Conservation (phyloP, 2,329 filamentous ascomycete genomes). For the Cytospora piceicola region DNA sequence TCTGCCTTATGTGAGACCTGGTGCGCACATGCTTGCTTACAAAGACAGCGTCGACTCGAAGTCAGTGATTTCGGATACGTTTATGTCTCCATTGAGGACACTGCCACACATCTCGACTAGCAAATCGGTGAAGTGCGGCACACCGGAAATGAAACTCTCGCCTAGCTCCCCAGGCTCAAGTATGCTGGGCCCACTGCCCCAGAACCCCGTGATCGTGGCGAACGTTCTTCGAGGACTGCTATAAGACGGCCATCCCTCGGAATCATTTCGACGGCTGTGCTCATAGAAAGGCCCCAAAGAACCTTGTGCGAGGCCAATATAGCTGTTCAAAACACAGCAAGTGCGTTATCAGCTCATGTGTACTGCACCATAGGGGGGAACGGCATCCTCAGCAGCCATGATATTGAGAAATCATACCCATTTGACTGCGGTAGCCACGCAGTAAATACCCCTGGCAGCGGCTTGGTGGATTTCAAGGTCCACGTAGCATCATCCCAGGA, state of each 20-base stretch:
- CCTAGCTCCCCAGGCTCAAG: conserved; percentile 24
- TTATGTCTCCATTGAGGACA: conserved; percentile 18
- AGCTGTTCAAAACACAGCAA: conserved; percentile 15
- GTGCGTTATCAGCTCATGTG: conserved; percentile 6
- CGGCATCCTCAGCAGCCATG: conserved; percentile 5
- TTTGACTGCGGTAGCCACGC: conserved; percentile 28
- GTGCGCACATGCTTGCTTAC: conserved; percentile 10
- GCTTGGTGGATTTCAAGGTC: conserved; percentile 28
- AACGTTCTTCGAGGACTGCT: conserved; percentile 28
- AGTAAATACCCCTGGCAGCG: conserved; percentile 27
- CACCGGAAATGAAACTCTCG: conserved; percentile 28
- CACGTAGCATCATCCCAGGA: conserved; percentile 28
- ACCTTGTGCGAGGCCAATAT: conserved; percentile 28
- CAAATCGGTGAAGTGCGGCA: conserved; percentile 28
- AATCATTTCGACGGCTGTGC: conserved; percentile 26
- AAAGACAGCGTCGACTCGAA: conserved; percentile 28
- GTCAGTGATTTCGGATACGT: conserved; percentile 21
- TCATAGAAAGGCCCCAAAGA: conserved; percentile 28
- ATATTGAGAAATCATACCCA: conserved; percentile 19
- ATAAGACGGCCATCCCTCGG: conserved; percentile 26
- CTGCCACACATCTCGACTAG: conserved; percentile 22
- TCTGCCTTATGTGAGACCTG: neutral
- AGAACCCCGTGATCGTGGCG: conserved; percentile 29
- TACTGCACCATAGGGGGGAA: conserved; percentile 3
- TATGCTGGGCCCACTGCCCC: conserved; percentile 25